Evolutionary conservation across 768 basidiomycete species (phyloP).

Genomic region (Trametes meyenii): DNA sequence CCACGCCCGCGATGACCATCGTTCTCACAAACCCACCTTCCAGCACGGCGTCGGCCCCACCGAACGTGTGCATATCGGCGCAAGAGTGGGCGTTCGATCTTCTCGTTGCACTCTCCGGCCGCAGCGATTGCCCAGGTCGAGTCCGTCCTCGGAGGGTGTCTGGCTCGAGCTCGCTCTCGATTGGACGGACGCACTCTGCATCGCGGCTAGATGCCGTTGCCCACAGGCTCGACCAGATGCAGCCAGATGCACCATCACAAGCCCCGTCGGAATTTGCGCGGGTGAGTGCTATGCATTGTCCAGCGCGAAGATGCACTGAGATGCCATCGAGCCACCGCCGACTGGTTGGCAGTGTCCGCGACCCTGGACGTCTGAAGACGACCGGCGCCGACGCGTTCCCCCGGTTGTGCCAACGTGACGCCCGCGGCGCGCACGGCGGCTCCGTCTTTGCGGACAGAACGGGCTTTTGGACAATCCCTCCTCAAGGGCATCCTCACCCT

Average conservation of each 20-base stretch:
- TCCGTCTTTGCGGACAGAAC: background rate
- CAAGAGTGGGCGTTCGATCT: background rate
- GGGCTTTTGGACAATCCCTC: background rate
- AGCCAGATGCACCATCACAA: too few relatives aligned
- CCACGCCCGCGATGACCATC: background rate
- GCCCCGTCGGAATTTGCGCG: too few relatives aligned
- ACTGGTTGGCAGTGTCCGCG: too few relatives aligned
- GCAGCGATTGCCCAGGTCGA: background rate
- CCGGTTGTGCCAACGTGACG: background rate
- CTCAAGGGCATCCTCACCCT: background rate
- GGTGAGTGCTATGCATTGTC: too few relatives aligned
- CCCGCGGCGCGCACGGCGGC: too few relatives aligned
- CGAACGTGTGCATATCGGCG: slow-evolving; percentile 1
- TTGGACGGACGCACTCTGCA: background rate
- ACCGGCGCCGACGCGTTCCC: background rate
- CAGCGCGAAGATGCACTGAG: background rate
- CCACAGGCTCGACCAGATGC: background rate
- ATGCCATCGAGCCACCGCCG: background rate
- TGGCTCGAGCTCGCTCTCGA: background rate
- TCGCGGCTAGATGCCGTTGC: background rate
- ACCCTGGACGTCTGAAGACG: too few relatives aligned
- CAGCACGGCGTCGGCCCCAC: slow-evolving; percentile 11
- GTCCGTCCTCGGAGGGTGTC: background rate
- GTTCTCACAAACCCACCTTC: background rate
- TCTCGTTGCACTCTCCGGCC: background rate